Evolutionary conservation across 2,329 filamentous ascomycete species (phyloP), one percentile per base, ranked within the genome.

Genomic region (Exophiala alcalophila): DNA sequence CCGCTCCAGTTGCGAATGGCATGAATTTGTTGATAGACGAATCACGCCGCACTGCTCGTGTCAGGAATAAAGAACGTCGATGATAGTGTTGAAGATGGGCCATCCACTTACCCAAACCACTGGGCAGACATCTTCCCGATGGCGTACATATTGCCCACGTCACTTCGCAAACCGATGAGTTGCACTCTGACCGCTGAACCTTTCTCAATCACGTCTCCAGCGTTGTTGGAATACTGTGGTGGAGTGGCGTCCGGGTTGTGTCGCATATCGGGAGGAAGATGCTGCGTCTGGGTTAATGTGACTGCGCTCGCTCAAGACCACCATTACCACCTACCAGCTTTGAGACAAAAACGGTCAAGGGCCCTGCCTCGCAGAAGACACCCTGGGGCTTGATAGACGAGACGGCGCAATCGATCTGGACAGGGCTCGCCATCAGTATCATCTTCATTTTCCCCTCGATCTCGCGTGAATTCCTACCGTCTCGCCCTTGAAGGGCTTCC

Each of bases 401-500:
- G 46, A 97, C 91, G 56, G 95, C 83, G 28, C 89, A 91, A 74
- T 98, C 92, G 59, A 97, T 84, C 88, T 94, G 67, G 49, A 40
- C 18, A 40, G 18, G 12, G 31, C 25, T 35, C 23, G 9, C 12
- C n/a, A 46, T 52, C 27, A 49, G 32, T 14, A 27, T 4, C 7
- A 10, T 25, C 10, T 6, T 12, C 15, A 9, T 9, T 11, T 11
- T 21, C 15, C 10, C 20, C 9, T 5, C 16, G 8, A 12, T 19
- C 11, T 15, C 20, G 24, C 9, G 11, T 16, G 25, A 15, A 24
- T 23, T 9, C 42, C 36, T 27, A 94, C 92, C 65, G 92, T 94
- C 76, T 98, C 92, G 61, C 92, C 91, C 68, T 92, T 91, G 74
- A 97, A 98, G 8, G 92, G 92, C 60, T 91, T 81, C 91, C 91